A percentile compares a stretch with the other conserved stretches of the same genome.
Conservation (phyloP, 371 early-diverging fungal genomes). For the Fennellomyces sp. region DNA sequence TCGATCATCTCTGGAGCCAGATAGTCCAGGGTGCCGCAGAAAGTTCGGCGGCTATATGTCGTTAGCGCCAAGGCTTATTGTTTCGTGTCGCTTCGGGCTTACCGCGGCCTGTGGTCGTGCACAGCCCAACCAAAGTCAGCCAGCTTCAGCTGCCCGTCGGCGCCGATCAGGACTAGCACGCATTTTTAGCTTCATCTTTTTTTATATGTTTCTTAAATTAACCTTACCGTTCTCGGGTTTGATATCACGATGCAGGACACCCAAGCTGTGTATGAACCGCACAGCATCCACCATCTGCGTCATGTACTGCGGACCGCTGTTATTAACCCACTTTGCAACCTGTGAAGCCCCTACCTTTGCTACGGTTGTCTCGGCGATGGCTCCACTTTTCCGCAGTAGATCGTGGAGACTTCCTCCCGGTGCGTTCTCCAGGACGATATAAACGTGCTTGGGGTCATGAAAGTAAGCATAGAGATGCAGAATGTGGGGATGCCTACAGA, state of each 20-base stretch:
- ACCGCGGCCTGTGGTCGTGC: slow-evolving; percentile 85
- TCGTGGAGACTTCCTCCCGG: slow-evolving; percentile 94
- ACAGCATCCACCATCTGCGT: slow-evolving; percentile 87
- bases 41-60: slow-evolving; percentile 68
- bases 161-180: slow-evolving; percentile 61
- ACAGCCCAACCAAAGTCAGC: slow-evolving; percentile 99
- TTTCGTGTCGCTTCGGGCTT: slow-evolving; percentile 5
- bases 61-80: background rate
- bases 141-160: slow-evolving; percentile 89
- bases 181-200: background rate
- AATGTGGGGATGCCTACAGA: slow-evolving; percentile 88
- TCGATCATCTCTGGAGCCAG: slow-evolving; percentile 93
- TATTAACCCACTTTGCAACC: background rate
- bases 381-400: slow-evolving; percentile 62
- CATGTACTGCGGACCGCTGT: slow-evolving; percentile 69
- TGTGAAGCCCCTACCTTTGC: slow-evolving; percentile 73
- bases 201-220: background rate
- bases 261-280: slow-evolving; percentile 61
- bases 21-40: slow-evolving; percentile 98
- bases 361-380: slow-evolving; percentile 79
- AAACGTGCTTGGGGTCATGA: slow-evolving; percentile 91
- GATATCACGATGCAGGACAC: slow-evolving; percentile 75
- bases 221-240: slow-evolving; percentile 82
- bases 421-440: slow-evolving; percentile 97
- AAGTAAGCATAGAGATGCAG: slow-evolving; percentile 97